Percentiles rank a stretch among this genome's conserved stretches.
These are phyloP conservation scores for Kurtzmaniella quercitrusa DNA, from an alignment of 1,139 yeast species.

Conservation along the genomic window DNA sequence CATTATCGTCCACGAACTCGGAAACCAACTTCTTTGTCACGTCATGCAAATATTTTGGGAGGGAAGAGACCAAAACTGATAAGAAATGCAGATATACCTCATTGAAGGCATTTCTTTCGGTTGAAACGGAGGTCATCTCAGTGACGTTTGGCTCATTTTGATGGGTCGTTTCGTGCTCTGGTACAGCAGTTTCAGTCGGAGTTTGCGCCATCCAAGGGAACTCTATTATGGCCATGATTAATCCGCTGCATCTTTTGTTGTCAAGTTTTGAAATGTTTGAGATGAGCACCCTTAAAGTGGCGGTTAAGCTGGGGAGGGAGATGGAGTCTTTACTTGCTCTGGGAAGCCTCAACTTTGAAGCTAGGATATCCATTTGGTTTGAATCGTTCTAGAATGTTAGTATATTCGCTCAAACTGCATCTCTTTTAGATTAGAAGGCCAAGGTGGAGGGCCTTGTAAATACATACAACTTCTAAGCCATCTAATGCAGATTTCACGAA, in stretches of 20 bases:
- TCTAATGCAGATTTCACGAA: constrained; percentile 68
- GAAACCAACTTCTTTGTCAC: constrained; percentile 63
- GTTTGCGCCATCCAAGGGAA: constrained; percentile 50
- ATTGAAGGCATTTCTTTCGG: constrained; percentile 26
- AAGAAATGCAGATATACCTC: constrained; percentile 63
- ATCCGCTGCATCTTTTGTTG: constrained; percentile 27
- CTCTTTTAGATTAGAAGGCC: neutral
- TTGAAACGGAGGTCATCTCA: neutral
- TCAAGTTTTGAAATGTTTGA: constrained; percentile 38
- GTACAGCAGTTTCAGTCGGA: neutral
- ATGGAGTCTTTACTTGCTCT: constrained; percentile 30
- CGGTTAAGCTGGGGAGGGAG: constrained; percentile 28
- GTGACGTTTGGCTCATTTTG: constrained; percentile 15
- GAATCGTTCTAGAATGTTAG: constrained; percentile 26
- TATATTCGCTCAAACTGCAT: neutral
- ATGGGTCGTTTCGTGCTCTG: neutral
- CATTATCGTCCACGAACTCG: constrained; percentile 40
- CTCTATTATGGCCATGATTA: constrained; percentile 33
- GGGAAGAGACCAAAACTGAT: constrained; percentile 73
- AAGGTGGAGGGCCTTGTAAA: constrained; percentile 6
- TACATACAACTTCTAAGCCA: constrained; percentile 59
- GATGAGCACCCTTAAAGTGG: constrained; percentile 31
- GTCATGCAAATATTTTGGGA: constrained; percentile 86
- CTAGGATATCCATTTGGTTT: constrained; percentile 31
- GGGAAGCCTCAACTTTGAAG: constrained; percentile 35